Evolutionary conservation across 2,329 filamentous ascomycete species (phyloP).

Genomic region (Trichoderma atroviride): DNA sequence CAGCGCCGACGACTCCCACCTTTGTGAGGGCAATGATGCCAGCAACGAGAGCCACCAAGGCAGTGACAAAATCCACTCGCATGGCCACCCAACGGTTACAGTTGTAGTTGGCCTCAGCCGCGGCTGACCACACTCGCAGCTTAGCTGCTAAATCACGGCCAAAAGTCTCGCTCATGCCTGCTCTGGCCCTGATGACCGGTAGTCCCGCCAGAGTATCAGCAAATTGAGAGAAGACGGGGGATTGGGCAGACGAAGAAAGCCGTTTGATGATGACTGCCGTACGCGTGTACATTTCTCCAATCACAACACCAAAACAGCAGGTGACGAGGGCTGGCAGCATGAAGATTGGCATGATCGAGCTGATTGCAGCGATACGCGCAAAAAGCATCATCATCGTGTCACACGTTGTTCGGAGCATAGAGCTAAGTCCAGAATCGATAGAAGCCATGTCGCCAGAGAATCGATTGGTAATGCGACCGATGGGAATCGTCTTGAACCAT

Average conservation of each 20-base stretch:
- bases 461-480: conserved; percentile 57
- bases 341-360: conserved; percentile 56
- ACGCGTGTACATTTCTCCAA: conserved; percentile 56
- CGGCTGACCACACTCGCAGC: conserved; percentile 50
- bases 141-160: conserved; percentile 53
- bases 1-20: conserved; percentile 51
- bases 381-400: conserved; percentile 48
- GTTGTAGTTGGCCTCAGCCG: conserved; percentile 55
- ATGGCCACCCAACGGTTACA: conserved; percentile 61
- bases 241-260: conserved; percentile 50
- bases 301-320: conserved; percentile 48
- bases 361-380: conserved; percentile 52
- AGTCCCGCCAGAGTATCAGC: conserved; percentile 55
- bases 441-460: conserved; percentile 62
- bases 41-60: conserved; percentile 53
- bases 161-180: conserved; percentile 52
- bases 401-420: conserved; percentile 48
- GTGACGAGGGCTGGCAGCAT: conserved; percentile 50
- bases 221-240: conserved; percentile 61
- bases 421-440: conserved; percentile 52
- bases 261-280: conserved; percentile 52
- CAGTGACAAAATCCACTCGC: conserved; percentile 57
- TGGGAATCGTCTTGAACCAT: conserved; percentile 59
- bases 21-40: conserved; percentile 56
- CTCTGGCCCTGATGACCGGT: conserved; percentile 54